Conservation (phyloP, 1,284 basidiomycete genomes). For the Macrocystidia cucumis region DNA sequence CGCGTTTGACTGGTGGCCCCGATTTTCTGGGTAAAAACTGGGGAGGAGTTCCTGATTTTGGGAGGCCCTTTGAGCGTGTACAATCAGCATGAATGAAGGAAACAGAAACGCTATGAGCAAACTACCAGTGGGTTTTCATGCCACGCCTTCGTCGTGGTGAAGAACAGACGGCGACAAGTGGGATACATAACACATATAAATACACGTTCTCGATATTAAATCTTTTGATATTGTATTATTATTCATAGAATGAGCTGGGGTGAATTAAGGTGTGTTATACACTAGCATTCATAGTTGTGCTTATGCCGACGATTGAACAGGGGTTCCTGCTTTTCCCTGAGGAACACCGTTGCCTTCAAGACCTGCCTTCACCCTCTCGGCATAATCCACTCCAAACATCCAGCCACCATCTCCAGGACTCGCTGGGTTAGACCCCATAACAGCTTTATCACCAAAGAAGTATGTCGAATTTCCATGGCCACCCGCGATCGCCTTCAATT, state of each 20-base stretch:
- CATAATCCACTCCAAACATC: constrained; percentile 37
- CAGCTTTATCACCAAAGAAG: constrained; percentile 41
- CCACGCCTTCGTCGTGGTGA: not conserved
- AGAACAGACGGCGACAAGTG: no score
- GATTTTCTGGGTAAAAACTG: constrained; percentile 58
- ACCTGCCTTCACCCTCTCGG: constrained; percentile 34
- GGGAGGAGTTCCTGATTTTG: constrained; percentile 27
- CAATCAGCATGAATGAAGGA: not conserved
- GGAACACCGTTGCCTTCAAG: constrained; percentile 18
- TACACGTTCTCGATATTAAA: no score
- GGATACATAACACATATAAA: no score
- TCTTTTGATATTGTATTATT: no score
- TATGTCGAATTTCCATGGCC: constrained; percentile 43
- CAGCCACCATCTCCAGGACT: no score
- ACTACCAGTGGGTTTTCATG: constrained; percentile 31
- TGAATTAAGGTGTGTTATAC: no score
- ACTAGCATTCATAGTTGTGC: no score
- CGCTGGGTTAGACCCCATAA: constrained; percentile 21
- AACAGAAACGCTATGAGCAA: constrained; percentile 1
- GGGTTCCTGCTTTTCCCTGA: no score
- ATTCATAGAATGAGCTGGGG: not conserved
- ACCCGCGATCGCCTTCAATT: constrained; percentile 40
- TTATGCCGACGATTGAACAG: no score
- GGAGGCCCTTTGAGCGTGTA: constrained; percentile 11
- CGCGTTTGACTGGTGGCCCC: constrained; percentile 45